phyloP scores from a whole-genome alignment of 2,329 filamentous ascomycete genomes.

The Exophiala aquamarina region DNA sequence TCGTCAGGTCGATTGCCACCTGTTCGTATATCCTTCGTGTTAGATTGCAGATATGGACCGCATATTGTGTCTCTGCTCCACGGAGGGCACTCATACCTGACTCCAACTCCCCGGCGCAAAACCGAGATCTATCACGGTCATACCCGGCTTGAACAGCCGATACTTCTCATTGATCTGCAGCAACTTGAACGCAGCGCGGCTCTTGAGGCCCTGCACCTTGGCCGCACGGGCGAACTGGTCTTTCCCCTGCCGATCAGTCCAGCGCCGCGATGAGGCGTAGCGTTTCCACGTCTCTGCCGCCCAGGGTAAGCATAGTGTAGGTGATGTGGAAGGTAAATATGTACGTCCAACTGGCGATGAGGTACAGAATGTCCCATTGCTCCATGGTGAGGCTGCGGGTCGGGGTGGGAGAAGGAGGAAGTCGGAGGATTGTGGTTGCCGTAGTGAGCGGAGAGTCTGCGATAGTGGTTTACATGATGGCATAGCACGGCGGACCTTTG shows the following conservation, averaged over 20 bases:
- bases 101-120: conserved; percentile 77
- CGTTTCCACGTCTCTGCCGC: conserved; percentile 6
- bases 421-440: not conserved
- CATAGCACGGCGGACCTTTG: conserved; percentile 6
- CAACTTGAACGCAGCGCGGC: conserved; percentile 89
- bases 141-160: conserved; percentile 72
- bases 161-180: conserved; percentile 85
- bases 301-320: conserved; percentile 17
- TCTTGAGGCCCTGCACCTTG: conserved; percentile 77
- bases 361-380: conserved; percentile 25
- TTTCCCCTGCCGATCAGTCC: conserved; percentile 74
- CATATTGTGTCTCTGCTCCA: too few relatives aligned
- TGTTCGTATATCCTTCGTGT: too few relatives aligned
- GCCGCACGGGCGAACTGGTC: conserved; percentile 76
- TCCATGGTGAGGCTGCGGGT: conserved; percentile 15
- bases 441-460: conserved; percentile 6
- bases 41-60: not conserved
- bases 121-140: conserved; percentile 89
- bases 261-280: conserved; percentile 40
- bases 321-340: conserved; percentile 27
- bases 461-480: conserved; percentile 22
- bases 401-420: not conserved
- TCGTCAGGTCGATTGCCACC: conserved; percentile 78
- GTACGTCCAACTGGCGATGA: conserved; percentile 28
- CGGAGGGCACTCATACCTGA: conserved; percentile 48